These are phyloP conservation scores for Komagataella mondaviorum DNA, from an alignment of 805 yeast species.

Conservation along the genomic window DNA sequence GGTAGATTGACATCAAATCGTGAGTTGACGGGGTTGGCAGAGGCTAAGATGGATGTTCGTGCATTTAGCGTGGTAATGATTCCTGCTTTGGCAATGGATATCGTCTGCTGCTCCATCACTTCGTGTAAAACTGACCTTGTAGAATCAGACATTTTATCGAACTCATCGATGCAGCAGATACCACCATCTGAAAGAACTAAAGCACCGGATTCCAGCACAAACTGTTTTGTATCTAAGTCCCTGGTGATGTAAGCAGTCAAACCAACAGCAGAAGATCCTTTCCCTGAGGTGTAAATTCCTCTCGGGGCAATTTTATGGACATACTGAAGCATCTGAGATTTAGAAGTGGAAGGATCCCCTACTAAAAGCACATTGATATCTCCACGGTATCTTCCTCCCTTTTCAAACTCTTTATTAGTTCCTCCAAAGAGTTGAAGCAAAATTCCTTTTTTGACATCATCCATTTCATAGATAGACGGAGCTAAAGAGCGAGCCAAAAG, in stretches of 20 bases:
- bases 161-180: constrained; percentile 97
- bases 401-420: constrained; percentile 71
- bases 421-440: constrained; percentile 92
- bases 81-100: constrained; percentile 96
- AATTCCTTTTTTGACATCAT: constrained; percentile 93
- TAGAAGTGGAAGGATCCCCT: constrained; percentile 98
- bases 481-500: constrained; percentile 83
- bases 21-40: constrained; percentile 95
- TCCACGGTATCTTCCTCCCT: constrained; percentile 94
- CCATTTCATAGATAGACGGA: constrained; percentile 94
- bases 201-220: constrained; percentile 94
- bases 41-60: constrained; percentile 87
- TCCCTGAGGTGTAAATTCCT: constrained; percentile 96
- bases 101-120: constrained; percentile 99
- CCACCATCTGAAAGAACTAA: constrained; percentile 95
- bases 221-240: constrained; percentile 85
- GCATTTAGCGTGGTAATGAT: constrained; percentile 95
- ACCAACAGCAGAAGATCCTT: constrained; percentile 98
- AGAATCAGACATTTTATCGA: constrained; percentile 92
- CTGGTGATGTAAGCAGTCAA: constrained; percentile 93
- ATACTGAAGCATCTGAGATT: constrained; percentile 86
- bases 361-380: constrained; percentile 85
- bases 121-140: constrained; percentile 94
- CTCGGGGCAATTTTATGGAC: constrained; percentile 97
- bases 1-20: constrained; percentile 91